A percentile compares a stretch with the other conserved stretches of the same genome.
phyloP scores from a whole-genome alignment of 371 early-diverging fungal species.

The Hamiltosporidium tvaerminnensis region DNA sequence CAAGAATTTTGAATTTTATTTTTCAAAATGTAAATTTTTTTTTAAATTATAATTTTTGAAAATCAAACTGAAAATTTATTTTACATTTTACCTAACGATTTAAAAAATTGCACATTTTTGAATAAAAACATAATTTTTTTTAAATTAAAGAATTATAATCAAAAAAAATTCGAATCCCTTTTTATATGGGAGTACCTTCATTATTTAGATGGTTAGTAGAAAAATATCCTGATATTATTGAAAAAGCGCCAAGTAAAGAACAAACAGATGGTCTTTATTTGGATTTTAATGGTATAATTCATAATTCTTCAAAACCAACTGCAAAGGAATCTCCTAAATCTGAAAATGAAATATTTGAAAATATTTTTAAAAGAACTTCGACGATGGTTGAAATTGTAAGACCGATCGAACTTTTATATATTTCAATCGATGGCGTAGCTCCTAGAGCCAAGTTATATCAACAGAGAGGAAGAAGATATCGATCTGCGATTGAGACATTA shows the following conservation, averaged over 20 bases:
- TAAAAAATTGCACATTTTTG: no score
- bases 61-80: no score
- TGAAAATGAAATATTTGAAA: slow-evolving; percentile 18
- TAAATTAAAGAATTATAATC: no score
- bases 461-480: slow-evolving; percentile 88
- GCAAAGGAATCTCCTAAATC: slow-evolving; percentile 8
- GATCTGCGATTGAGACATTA: slow-evolving; percentile 62
- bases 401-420: slow-evolving; percentile 62
- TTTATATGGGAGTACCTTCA: slow-evolving; percentile 55
- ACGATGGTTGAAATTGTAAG: neutral
- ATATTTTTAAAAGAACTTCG: neutral
- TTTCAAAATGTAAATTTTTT: neutral
- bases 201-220: slow-evolving; percentile 66
- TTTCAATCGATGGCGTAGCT: slow-evolving; percentile 95
- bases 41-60: neutral
- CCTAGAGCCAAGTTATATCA: slow-evolving; percentile 98
- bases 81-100: no score
- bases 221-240: slow-evolving; percentile 88
- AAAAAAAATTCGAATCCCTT: neutral
- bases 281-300: slow-evolving; percentile 98
- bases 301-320: slow-evolving; percentile 77
- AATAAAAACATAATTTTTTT: no score
- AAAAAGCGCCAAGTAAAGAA: no score
- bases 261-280: slow-evolving; percentile 84
- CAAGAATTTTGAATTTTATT: neutral